phyloP scores from a whole-genome alignment of 441 rosid species.

The Gossypium armourianum region DNA sequence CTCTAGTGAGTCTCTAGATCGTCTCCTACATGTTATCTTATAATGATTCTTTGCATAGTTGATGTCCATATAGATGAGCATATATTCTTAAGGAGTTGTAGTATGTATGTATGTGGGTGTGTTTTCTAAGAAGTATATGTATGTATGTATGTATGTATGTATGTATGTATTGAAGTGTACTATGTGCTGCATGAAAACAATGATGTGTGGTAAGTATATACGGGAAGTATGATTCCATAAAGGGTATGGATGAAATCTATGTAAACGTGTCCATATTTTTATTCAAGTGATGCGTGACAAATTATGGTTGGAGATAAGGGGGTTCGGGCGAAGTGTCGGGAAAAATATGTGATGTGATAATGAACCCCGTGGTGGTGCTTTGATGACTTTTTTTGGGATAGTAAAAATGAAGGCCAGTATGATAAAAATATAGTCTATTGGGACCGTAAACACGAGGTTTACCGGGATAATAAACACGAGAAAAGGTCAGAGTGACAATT shows the following conservation, averaged over 20 bases:
- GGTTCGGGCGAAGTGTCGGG: not conserved
- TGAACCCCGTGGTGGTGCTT: not conserved
- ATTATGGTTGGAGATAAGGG: not conserved
- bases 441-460: not conserved
- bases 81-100: no score
- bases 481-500: not conserved
- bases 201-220: not conserved
- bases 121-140: no score
- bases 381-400: no score
- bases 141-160: no score
- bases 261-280: not conserved
- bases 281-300: not conserved
- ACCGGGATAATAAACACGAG: no score
- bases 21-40: no score
- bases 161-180: not conserved
- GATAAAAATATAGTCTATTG: not conserved
- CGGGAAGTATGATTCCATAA: no score
- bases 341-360: not conserved
- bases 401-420: not conserved
- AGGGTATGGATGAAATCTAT: not conserved
- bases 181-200: not conserved
- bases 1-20: no score
- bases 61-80: no score
- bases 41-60: no score
- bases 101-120: no score